phyloP scores from a whole-genome alignment of 331 rosid genomes.

The Malus hybrid region DNA sequence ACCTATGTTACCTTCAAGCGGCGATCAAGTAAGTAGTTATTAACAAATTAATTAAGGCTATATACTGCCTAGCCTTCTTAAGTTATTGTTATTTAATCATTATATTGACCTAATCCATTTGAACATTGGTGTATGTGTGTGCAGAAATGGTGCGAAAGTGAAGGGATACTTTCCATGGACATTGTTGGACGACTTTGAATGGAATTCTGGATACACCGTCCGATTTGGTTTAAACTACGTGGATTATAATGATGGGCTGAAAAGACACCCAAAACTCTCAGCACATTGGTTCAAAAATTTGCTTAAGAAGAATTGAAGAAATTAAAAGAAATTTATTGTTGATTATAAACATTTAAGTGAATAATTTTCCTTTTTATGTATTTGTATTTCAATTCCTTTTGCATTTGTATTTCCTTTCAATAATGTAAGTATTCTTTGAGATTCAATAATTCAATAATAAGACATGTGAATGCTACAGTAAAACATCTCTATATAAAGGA shows the following conservation, averaged over 20 bases:
- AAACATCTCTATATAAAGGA: no score
- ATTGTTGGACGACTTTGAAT: constrained; percentile 21
- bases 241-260: constrained; percentile 13
- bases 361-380: no score
- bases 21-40: constrained; percentile 26
- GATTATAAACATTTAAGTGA: no score
- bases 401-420: no score
- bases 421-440: no score
- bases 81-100: neutral
- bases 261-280: constrained; percentile 15
- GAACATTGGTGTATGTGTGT: neutral
- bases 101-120: neutral
- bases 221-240: constrained; percentile 18
- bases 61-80: no score
- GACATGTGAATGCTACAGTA: no score
- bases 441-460: no score
- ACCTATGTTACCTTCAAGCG: constrained; percentile 7
- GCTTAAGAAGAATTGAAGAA: no score
- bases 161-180: constrained; percentile 32
- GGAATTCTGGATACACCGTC: constrained; percentile 11
- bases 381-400: no score
- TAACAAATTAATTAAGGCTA: neutral
- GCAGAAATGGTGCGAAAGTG: constrained; percentile 17
- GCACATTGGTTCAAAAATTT: constrained; percentile 3
- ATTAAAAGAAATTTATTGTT: no score